Conservation (phyloP, 2,329 filamentous ascomycete genomes). For the Fusarium sp. region DNA sequence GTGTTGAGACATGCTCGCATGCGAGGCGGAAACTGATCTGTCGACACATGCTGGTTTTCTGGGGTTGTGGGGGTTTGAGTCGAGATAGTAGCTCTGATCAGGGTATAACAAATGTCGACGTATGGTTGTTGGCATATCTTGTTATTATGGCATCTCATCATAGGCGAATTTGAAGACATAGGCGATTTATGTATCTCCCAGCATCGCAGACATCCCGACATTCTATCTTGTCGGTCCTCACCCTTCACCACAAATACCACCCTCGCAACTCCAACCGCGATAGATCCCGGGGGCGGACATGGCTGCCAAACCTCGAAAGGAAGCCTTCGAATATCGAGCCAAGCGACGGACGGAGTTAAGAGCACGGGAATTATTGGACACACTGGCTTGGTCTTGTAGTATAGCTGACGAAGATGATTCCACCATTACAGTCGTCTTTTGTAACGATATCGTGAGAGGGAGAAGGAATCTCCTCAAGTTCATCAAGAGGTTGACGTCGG, state of each 20-base stretch:
- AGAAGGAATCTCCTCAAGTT: neutral
- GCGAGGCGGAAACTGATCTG: conserved; percentile 63
- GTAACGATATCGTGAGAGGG: conserved; percentile 25
- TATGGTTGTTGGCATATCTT: conserved; percentile 2
- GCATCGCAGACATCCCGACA: neutral
- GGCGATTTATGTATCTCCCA: conserved; percentile 29
- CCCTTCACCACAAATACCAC: conserved; percentile 1
- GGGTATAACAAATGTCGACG: neutral
- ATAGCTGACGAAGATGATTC: conserved; percentile 27
- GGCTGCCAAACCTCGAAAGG: conserved; percentile 22
- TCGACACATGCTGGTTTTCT: conserved; percentile 59
- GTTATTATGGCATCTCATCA: neutral
- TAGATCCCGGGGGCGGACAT: conserved; percentile 39
- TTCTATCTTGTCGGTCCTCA: conserved; percentile 11
- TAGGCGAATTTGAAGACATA: conserved; percentile 3
- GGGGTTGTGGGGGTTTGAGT: neutral
- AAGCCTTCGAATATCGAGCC: conserved; percentile 15
- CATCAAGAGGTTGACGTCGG: neutral
- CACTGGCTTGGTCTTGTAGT: conserved; percentile 18
- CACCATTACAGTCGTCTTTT: conserved; percentile 6
- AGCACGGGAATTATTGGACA: conserved; percentile 8
- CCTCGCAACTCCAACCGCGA: conserved; percentile 36
- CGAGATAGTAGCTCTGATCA: neutral
- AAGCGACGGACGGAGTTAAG: conserved; percentile 17
- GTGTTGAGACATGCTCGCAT: conserved; percentile 64